These are phyloP conservation scores for Suillus variegatus DNA, from an alignment of 768 basidiomycete species.

Conservation along the genomic window DNA sequence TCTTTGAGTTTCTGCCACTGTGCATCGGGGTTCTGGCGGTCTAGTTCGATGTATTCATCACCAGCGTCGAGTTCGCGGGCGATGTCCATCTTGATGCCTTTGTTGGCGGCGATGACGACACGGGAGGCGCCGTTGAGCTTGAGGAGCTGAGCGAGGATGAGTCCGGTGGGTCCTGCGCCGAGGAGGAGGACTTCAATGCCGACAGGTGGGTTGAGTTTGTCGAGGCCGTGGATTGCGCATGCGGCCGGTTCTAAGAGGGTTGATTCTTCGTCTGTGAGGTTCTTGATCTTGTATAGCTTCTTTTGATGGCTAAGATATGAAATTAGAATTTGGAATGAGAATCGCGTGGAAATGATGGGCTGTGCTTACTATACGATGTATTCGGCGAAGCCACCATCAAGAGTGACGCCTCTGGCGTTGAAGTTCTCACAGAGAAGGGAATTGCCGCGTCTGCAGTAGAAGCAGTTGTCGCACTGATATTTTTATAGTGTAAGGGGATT, in stretches of 20 bases:
- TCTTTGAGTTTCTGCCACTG: constrained; percentile 83
- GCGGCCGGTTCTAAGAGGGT: constrained; percentile 89
- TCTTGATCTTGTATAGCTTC: constrained; percentile 86
- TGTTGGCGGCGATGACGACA: constrained; percentile 86
- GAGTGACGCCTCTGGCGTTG: constrained; percentile 74
- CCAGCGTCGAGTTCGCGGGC: constrained; percentile 77
- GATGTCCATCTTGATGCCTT: constrained; percentile 88
- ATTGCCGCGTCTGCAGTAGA: constrained; percentile 86
- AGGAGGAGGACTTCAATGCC: constrained; percentile 84
- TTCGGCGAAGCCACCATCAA: constrained; percentile 87
- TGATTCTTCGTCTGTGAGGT: constrained; percentile 84
- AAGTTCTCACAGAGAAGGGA: constrained; percentile 85
- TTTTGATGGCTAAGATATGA: constrained; percentile 50
- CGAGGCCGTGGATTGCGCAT: constrained; percentile 90
- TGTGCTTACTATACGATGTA: constrained; percentile 76
- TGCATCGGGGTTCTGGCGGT: constrained; percentile 66
- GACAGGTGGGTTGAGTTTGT: constrained; percentile 81
- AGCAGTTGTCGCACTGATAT: constrained; percentile 75
- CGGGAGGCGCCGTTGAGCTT: constrained; percentile 83
- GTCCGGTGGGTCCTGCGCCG: constrained; percentile 91
- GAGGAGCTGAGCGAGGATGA: constrained; percentile 85
- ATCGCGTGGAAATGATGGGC: background rate
- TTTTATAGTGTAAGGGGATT: constrained; percentile 9
- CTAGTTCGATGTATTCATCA: constrained; percentile 86
- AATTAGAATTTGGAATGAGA: background rate